Evolutionary conservation across 345 rosid species (phyloP).

Genomic region (Sisymbrium irio): DNA sequence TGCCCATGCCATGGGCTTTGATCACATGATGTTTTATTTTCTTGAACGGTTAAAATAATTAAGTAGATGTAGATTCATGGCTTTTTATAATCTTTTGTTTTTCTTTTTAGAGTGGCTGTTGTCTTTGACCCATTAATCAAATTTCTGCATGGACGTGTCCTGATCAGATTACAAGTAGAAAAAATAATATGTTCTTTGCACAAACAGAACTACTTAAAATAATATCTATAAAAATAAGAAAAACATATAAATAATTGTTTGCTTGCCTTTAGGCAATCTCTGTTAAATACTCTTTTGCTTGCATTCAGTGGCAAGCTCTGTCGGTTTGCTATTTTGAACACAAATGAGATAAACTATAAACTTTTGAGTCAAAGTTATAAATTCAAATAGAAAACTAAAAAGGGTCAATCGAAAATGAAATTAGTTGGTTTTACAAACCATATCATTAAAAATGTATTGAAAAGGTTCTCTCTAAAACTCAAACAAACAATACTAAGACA

Average conservation of each 20-base stretch:
- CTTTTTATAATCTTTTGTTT: not conserved
- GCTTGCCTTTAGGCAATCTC: not conserved
- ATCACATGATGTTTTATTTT: not conserved
- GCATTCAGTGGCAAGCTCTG: not conserved
- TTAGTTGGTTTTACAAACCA: too few relatives aligned
- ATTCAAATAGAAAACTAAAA: not conserved
- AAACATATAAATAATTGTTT: too few relatives aligned
- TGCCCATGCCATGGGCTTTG: conserved; percentile 8
- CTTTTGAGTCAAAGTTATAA: not conserved
- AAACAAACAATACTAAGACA: too few relatives aligned
- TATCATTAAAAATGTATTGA: too few relatives aligned
- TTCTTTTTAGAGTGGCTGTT: not conserved
- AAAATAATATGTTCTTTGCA: not conserved
- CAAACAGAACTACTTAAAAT: too few relatives aligned
- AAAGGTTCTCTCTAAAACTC: too few relatives aligned
- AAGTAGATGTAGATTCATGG: not conserved
- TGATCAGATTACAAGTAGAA: not conserved
- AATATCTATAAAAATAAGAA: too few relatives aligned
- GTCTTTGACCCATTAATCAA: not conserved
- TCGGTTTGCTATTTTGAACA: not conserved
- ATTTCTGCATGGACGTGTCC: not conserved
- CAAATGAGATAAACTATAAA: not conserved
- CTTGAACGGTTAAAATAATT: not conserved
- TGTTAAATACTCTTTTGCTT: too few relatives aligned
- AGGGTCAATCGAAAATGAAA: not conserved